Conservation (phyloP, 306 rosid genomes). For the Sophora flavescens region DNA sequence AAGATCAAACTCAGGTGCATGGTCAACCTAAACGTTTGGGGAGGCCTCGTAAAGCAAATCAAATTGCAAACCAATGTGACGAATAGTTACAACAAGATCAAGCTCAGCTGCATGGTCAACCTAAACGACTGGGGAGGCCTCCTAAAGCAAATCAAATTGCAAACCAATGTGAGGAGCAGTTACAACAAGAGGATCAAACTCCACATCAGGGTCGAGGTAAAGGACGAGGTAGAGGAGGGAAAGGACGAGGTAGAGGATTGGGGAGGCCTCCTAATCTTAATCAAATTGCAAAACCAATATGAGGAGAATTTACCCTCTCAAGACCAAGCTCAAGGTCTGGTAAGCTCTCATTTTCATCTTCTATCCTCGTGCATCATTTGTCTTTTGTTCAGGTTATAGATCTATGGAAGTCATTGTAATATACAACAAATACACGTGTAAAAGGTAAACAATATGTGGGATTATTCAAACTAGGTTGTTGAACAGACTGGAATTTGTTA, state of each 20-base stretch:
- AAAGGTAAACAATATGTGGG: neutral
- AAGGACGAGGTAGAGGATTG: neutral
- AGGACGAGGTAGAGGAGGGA: neutral
- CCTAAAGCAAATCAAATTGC: neutral
- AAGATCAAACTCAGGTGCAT: slow-evolving; percentile 26
- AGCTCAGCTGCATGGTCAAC: neutral
- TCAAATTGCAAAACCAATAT: neutral
- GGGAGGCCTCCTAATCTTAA: slow-evolving; percentile 37
- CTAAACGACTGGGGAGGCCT: slow-evolving; percentile 22
- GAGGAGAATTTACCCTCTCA: neutral
- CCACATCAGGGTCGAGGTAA: neutral
- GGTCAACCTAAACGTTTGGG: neutral
- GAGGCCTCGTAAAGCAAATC: slow-evolving; percentile 24
- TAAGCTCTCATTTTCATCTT: neutral
- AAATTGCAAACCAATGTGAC: neutral
- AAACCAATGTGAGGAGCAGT: slow-evolving; percentile 17
- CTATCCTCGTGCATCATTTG: neutral
- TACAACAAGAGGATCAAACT: slow-evolving; percentile 22
- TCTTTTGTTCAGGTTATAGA: neutral
- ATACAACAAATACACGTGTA: neutral
- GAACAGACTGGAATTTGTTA: neutral
- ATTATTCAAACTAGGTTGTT: neutral
- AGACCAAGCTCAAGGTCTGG: neutral
- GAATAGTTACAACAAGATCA: neutral
- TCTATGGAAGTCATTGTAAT: slow-evolving; percentile 4